phyloP scores from a whole-genome alignment of 495 filamentous ascomycete species.

The Aspergillus sparsus region DNA sequence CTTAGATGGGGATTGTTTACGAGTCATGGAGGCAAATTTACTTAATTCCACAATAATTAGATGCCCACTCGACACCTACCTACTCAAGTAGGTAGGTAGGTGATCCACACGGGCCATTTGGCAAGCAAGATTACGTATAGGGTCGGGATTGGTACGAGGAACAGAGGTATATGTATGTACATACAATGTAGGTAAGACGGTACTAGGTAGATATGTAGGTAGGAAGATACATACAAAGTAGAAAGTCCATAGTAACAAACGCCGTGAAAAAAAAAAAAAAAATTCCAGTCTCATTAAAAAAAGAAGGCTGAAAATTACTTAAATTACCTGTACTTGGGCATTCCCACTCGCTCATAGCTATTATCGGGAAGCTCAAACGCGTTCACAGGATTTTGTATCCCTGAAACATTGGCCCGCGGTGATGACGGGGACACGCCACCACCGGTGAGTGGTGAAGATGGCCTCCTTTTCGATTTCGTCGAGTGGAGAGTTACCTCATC shows the following conservation, averaged over 20 bases:
- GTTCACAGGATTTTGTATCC: background rate
- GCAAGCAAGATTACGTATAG: no score
- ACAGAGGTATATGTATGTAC: background rate
- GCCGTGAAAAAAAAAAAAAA: no score
- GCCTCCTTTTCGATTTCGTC: background rate
- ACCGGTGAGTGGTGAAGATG: background rate
- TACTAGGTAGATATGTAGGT: no score
- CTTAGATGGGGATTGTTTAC: no score
- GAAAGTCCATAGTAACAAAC: no score
- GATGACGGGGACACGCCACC: background rate
- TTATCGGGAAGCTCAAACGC: background rate
- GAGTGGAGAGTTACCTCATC: constrained; percentile 6
- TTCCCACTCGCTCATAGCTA: background rate
- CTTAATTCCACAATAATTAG: no score
- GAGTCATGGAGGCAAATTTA: no score
- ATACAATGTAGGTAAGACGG: background rate
- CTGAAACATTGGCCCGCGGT: background rate
- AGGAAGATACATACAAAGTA: no score
- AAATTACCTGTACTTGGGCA: background rate
- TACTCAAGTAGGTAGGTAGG: no score
- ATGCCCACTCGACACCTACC: no score
- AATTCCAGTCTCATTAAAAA: background rate
- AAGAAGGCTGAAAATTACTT: background rate
- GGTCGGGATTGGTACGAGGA: no score
- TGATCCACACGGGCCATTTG: no score